Evolutionary conservation across 2,329 filamentous ascomycete genomes (phyloP), one percentile per base, ranked within the genome.

Genomic region (Coniochaeta pulveracea): DNA sequence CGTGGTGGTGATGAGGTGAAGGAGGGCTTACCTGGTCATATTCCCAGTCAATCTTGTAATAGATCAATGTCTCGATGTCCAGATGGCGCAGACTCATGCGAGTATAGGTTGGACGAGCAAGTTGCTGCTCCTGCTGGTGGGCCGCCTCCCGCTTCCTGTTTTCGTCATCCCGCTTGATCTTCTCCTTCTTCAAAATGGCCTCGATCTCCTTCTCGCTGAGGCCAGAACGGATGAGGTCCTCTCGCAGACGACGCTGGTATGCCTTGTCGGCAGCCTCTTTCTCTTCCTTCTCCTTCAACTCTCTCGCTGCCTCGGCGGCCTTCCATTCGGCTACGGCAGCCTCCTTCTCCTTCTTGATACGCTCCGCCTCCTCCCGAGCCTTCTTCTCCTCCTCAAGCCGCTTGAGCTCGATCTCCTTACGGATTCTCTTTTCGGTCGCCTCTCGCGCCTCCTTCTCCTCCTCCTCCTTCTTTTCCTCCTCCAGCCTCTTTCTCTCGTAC

Each of bases 1-100:
- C 4, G 7, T 51, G 5, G 5, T 31, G 27, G 7, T n/a, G 15
- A 16, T 11, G 12, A n/a, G n/a, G 10, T 21, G 11, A 34, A 12
- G 18, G 22, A 27, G 32, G 12, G 51, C 68, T 54, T 55, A 76
- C 73, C 39, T 54, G 38, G 40, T 80, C 75, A 33, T 66, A 51
- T 34, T 75, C 66, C 43, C 63, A 79, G 10, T 77, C 70, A 18
- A 78, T 64, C 30, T 62, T 57, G 43, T 68, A 73, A 11, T 54
- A 55, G 31, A 64, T 56, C 36, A 80, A 49, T 4, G 75, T 77
- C 55, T 79, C 74, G 34, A 78, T 60, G 0, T 73, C 77, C 15
- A 80, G 54, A 47, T 80, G 67, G 35, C 63, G 61, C 16, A 74
- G 64, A 2, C 72, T 60, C 72, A 80, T 78, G 41, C 74, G 65